A percentile compares a stretch with the other conserved stretches of the same genome.
These are phyloP conservation scores for Wickerhamiella sergipiensis DNA, from an alignment of 805 yeast genomes.

Conservation along the genomic window DNA sequence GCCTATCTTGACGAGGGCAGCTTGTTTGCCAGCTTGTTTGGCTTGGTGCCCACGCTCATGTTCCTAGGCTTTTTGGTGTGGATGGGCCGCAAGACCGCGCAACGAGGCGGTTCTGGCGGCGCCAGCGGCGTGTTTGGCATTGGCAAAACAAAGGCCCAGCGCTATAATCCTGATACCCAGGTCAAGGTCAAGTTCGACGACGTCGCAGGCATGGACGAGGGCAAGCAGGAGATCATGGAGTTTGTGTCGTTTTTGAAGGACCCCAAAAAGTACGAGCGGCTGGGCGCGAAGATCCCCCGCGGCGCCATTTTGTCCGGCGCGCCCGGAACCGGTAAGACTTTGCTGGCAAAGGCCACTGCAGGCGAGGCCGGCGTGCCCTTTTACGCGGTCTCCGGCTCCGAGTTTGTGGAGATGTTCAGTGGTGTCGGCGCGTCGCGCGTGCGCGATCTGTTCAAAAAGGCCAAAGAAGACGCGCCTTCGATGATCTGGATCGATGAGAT, in stretches of 20 bases:
- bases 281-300: constrained; percentile 90
- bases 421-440: constrained; percentile 96
- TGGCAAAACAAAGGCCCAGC: constrained; percentile 67
- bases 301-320: constrained; percentile 93
- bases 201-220: constrained; percentile 92
- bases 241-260: constrained; percentile 79
- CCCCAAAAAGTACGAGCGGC: constrained; percentile 68
- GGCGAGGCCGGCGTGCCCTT: constrained; percentile 96
- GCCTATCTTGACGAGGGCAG: constrained; percentile 57
- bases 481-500: constrained; percentile 89
- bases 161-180: constrained; percentile 71
- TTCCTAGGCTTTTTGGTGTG: constrained; percentile 69
- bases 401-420: constrained; percentile 92
- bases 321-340: constrained; percentile 94
- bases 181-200: constrained; percentile 73
- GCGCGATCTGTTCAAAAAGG: constrained; percentile 80
- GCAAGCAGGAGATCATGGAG: constrained; percentile 91
- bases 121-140: constrained; percentile 60
- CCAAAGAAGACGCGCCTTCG: constrained; percentile 80
- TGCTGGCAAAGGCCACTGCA: constrained; percentile 88
- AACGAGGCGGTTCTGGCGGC: constrained; percentile 40
- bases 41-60: constrained; percentile 68
- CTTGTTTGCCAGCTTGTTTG: constrained; percentile 46
- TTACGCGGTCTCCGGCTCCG: constrained; percentile 82
- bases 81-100: constrained; percentile 38